These are phyloP conservation scores for Darksidea phi DNA, from an alignment of 495 filamentous ascomycete species.

Conservation along the genomic window DNA sequence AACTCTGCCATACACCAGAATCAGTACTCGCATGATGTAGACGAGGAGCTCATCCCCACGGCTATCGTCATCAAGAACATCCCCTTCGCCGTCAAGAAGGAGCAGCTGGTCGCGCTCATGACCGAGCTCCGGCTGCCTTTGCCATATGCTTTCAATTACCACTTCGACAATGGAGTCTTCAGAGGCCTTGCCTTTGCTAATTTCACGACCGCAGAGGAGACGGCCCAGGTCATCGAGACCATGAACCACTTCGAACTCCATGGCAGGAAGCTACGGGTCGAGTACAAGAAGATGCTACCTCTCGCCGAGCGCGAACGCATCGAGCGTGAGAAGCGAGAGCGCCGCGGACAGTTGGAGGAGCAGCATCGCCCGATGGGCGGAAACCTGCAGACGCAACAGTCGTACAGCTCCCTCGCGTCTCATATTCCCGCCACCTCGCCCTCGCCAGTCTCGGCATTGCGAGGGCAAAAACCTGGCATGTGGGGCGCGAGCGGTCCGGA, in stretches of 20 bases:
- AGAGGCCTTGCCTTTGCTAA: constrained; percentile 96
- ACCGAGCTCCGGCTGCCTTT: constrained; percentile 84
- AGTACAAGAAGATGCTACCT: constrained; percentile 99
- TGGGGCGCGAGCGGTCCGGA: constrained; percentile 2
- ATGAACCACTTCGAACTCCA: constrained; percentile 95
- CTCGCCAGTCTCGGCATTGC: constrained; percentile 64
- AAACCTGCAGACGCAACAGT: constrained; percentile 75
- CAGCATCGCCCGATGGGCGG: constrained; percentile 76
- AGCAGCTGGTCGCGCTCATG: constrained; percentile 89
- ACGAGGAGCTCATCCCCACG: constrained; percentile 91
- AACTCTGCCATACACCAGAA: constrained; percentile 48
- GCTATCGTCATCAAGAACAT: constrained; percentile 99
- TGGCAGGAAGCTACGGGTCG: constrained; percentile 88
- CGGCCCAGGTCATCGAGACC: constrained; percentile 79
- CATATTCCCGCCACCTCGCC: constrained; percentile 69
- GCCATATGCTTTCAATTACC: constrained; percentile 98
- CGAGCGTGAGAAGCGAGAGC: constrained; percentile 94
- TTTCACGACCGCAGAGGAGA: constrained; percentile 94
- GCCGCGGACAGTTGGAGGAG: constrained; percentile 92
- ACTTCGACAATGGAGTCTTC: constrained; percentile 98
- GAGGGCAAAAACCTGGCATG: constrained; percentile 60
- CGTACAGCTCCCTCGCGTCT: constrained; percentile 78
- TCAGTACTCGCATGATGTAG: constrained; percentile 54
- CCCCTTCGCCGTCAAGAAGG: constrained; percentile 96
- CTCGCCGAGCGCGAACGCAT: constrained; percentile 92